phyloP scores from a whole-genome alignment of 768 basidiomycete species.

The Mycena haematopus region DNA sequence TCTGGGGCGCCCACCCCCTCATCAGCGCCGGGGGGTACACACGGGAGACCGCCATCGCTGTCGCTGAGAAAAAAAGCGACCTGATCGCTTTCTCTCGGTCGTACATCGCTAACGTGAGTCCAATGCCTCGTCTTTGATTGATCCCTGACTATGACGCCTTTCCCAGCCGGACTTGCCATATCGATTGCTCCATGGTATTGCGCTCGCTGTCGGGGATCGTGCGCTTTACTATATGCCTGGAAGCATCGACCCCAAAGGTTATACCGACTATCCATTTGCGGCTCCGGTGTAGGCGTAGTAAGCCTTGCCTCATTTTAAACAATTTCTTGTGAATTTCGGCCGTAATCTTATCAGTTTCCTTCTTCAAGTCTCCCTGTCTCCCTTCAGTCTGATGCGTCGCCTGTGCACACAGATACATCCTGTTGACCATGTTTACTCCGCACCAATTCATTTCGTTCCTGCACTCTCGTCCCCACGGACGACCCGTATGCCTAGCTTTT shows the following conservation, averaged over 20 bases:
- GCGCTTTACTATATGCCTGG: constrained; percentile 36
- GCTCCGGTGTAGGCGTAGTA: not conserved
- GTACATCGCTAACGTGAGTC: constrained; percentile 47
- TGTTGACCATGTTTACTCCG: too few relatives aligned
- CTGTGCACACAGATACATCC: not conserved
- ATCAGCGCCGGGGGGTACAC: not conserved
- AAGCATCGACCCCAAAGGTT: constrained; percentile 34
- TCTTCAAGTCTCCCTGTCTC: not conserved
- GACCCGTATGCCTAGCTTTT: too few relatives aligned
- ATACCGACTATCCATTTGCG: constrained; percentile 38
- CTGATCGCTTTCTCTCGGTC: constrained; percentile 44
- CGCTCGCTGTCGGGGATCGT: constrained; percentile 34
- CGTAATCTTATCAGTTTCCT: not conserved
- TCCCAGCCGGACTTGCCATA: constrained; percentile 39
- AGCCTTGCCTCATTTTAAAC: not conserved
- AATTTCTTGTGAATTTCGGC: not conserved
- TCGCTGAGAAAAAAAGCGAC: constrained; percentile 37
- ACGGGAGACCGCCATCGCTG: not conserved
- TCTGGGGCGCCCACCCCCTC: not conserved
- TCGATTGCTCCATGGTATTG: constrained; percentile 27
- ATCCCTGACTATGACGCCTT: not conserved
- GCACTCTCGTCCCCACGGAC: too few relatives aligned
- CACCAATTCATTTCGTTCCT: too few relatives aligned
- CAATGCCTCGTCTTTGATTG: not conserved
- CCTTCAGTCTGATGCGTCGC: too few relatives aligned